Base-by-base conservation (phyloP, 2,329 filamentous ascomycete species). In the Xylariaceae sp. region DNA sequence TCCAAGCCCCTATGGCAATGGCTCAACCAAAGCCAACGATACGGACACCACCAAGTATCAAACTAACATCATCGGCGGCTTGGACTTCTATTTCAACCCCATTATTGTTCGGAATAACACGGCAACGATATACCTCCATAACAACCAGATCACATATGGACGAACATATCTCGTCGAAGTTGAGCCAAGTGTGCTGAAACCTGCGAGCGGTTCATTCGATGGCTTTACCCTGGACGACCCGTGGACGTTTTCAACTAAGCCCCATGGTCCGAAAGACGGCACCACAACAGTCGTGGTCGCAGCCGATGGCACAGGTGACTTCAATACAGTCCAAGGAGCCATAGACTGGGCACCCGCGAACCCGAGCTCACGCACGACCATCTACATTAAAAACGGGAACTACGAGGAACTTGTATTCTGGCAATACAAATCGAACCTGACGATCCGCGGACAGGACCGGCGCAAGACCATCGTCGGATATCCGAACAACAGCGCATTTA, bases 41-140 rank as follows among this genome's bases (percentile, higher is more conserved):
- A 60, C 57, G 3, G 60, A 62, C 47, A 62, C 58, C 11, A 62
- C 58, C 2, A 60, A 62, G 52, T 62, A 62, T 34, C 60, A 62
- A 58, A 60, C 58, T 15, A 60, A 62, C n/a, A 60, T 62, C 47
- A 62, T 62, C 15, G 60, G 60, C n/a, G 60, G 60, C 1, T 39
- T 62, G 10, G 60, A 62, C 55, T 62, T 62, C 44, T 62, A 62
- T 35, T 62, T 62, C 37, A 39, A 60, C 15, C 60, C 60, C 6
- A 62, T 62, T 2, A 60, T 62, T 50, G 52, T 60, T 5, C 30
- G 55, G 10, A 53, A 58, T 5, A 58, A 60, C 11, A 62, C 60
- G 7, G 55, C 60, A 3, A 62, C 60, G 15, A 57, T 62, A 48
- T 62, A 62, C 11, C 51, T 62, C 1, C 60, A 62, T 15, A 62